A percentile compares a stretch with the other conserved stretches of the same genome.
Evolutionary conservation across 371 early-diverging fungal species (phyloP).

Genomic region (Chytridiales sp.): DNA sequence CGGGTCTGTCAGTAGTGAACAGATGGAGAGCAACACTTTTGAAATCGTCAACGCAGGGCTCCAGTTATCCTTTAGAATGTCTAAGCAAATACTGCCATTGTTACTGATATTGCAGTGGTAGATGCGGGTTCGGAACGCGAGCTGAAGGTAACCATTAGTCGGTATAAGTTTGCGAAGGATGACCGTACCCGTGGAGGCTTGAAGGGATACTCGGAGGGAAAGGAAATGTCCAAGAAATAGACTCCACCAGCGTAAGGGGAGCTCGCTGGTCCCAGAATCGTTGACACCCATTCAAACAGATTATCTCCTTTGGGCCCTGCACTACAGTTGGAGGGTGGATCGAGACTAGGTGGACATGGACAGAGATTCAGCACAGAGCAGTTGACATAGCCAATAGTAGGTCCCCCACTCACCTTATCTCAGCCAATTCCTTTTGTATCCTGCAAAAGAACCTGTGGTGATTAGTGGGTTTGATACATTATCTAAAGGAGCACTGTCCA

Average conservation of each 20-base stretch:
- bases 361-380: conserved; percentile 1
- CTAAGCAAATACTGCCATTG: conserved; percentile 89
- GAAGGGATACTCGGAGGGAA: conserved; percentile 93
- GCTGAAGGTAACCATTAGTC: conserved; percentile 33
- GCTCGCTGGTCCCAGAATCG: conserved; percentile 87
- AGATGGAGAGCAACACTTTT: conserved; percentile 86
- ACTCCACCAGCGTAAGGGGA: conserved; percentile 77
- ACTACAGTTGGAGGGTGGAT: conserved; percentile 94
- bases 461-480: too few relatives aligned
- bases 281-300: conserved; percentile 93
- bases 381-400: not conserved
- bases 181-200: conserved; percentile 76
- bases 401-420: conserved; percentile 55
- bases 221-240: conserved; percentile 78
- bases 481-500: too few relatives aligned
- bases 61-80: conserved; percentile 94
- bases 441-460: too few relatives aligned
- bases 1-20: conserved; percentile 88
- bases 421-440: conserved; percentile 92
- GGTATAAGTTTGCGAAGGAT: conserved; percentile 6
- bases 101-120: conserved; percentile 96
- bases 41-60: conserved; percentile 90
- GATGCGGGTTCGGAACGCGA: conserved; percentile 84
- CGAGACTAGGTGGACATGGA: conserved; percentile 53
- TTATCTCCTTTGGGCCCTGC: conserved; percentile 96